Base-by-base conservation (phyloP, 345 rosid genomes). In the Cardamine chenopodiifolia region DNA sequence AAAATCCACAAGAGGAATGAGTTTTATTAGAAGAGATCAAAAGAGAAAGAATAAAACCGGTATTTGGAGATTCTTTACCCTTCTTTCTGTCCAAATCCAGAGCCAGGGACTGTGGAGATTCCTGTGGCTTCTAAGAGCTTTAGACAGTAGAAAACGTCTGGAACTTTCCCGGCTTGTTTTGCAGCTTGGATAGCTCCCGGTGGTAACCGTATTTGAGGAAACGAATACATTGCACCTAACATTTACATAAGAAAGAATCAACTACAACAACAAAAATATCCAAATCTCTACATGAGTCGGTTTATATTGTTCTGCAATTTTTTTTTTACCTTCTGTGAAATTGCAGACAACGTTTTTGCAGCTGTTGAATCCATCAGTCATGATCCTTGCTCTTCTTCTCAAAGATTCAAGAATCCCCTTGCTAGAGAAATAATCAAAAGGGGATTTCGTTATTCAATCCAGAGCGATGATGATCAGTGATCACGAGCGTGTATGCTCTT, bases 331-430 rank as follows among this genome's bases (percentile, higher is more conserved):
- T 87, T 95, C 97, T 1, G 97, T 95, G 88, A 95, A 95, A 77
- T 95, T 95, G 77, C 99, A 95, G 26, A 90, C 88, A 1, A 95
- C 97, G 66, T 95, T 95, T 79, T 82, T 89, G 89, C 97, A 90
- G 89, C 93, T 92, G 88, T 95, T 92, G 83, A 95, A 95, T 78
- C 99, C 97, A 64, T 95, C 99, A 45, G 99, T 95, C 99, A 95
- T 95, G 23, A 95, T 64, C 77, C 76, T 86, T 61, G 99, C 99
- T 77, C 97, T 90, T 83, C 89, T 88, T 80, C 96, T 90, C 68
- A 95, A 83, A 1, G 99, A 95, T 79, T 92, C 92, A 66, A 95
- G 85, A 78, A 92, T 84, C 50, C 97, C 97, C 80, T 90, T 85
- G 88, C 99, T 94, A 40, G 2, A 60, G 80, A 74, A 81, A 8